Base-by-base conservation (phyloP, 495 filamentous ascomycete species). In the Neurospora sp. region DNA sequence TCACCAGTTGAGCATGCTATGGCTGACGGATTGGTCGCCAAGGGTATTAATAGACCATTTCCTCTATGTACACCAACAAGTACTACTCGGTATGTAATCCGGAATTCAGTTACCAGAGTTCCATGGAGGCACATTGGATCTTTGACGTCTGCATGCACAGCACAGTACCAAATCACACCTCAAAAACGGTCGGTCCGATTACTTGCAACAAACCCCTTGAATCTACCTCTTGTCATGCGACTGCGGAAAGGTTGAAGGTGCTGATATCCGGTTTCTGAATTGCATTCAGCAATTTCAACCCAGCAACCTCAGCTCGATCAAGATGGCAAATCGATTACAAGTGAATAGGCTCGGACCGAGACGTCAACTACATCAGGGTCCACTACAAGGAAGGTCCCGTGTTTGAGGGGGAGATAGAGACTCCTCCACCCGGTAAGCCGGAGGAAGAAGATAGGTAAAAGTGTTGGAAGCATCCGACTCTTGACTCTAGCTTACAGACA, bases 121-220 rank as follows among this genome's bases (percentile, higher is more conserved):
- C 27, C 14, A 66, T 66, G 14, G 27, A 37, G 27, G 27, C 22
- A 18, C 27, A 16, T 27, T 66, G 7, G 27, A 66, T 66, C 53
- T 66, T 66, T 37, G 27, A 66, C 27, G 53, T 59, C 20, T 59
- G 27, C 14, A 66, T 66, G 44, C 40, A 41, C 22, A 35, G 42
- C 35, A 61, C 70, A 35, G 27, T 31, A n/a, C 20, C 39, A n/a
- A 71, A 66, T 18, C 42, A 37, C 35, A 68, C 44, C n/a, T 18
- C 31, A 11, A 38, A n/a, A 4, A 37, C 16, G 44, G 35, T 79
- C 76, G 78, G 78, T 75, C 78, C 78, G 78, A 79, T 75, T 79
- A 73, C 73, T 75, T 71, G 74, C 70, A 70, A 77, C 76, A 71
- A 74, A 69, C 40, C 75, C 73, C 70, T 37, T 71, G 69, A 37